Evolutionary conservation across 208 protist genomes (phyloP).

Genomic region (Zelonia costaricensis): DNA sequence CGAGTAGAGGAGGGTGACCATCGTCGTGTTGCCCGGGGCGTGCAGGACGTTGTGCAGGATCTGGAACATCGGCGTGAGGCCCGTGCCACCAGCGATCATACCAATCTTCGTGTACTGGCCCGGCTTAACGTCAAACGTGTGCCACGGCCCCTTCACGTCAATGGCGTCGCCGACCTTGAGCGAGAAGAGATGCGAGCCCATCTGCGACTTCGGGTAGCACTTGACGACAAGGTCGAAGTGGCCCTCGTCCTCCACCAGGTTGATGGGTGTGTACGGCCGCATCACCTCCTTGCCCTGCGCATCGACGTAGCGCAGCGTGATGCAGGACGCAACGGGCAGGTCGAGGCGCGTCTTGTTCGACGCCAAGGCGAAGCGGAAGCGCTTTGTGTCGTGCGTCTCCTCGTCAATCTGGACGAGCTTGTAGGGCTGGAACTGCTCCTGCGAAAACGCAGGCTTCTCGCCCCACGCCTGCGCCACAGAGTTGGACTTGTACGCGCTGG

Average conservation of each 20-base stretch:
- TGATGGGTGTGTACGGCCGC: slow-evolving; percentile 83
- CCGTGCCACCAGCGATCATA: slow-evolving; percentile 89
- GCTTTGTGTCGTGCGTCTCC: slow-evolving; percentile 69
- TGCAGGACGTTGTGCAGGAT: slow-evolving; percentile 64
- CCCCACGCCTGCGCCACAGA: slow-evolving; percentile 25
- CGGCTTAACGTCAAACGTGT: slow-evolving; percentile 64
- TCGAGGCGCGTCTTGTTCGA: slow-evolving; percentile 34
- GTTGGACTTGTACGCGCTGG: slow-evolving; percentile 35
- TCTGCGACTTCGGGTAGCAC: slow-evolving; percentile 86
- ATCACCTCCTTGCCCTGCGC: slow-evolving; percentile 60
- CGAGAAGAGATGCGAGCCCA: slow-evolving; percentile 83
- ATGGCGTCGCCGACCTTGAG: slow-evolving; percentile 86
- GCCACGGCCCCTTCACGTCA: slow-evolving; percentile 79
- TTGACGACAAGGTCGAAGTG: slow-evolving; percentile 81
- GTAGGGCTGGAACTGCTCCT: slow-evolving; percentile 62
- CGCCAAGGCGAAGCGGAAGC: slow-evolving; percentile 62
- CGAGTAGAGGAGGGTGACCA: slow-evolving; percentile 71
- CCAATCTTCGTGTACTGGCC: slow-evolving; percentile 73
- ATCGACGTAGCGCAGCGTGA: slow-evolving; percentile 62
- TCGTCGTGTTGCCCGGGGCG: slow-evolving; percentile 52
- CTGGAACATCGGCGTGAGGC: slow-evolving; percentile 93
- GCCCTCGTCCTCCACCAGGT: slow-evolving; percentile 49
- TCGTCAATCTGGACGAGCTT: slow-evolving; percentile 52
- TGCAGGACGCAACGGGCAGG: slow-evolving; percentile 59
- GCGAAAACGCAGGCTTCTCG: slow-evolving; percentile 49